Percentiles rank a stretch among this genome's conserved stretches.
Conservation (phyloP, 1,284 basidiomycete genomes). For the Cryptococcus amylolentus region DNA sequence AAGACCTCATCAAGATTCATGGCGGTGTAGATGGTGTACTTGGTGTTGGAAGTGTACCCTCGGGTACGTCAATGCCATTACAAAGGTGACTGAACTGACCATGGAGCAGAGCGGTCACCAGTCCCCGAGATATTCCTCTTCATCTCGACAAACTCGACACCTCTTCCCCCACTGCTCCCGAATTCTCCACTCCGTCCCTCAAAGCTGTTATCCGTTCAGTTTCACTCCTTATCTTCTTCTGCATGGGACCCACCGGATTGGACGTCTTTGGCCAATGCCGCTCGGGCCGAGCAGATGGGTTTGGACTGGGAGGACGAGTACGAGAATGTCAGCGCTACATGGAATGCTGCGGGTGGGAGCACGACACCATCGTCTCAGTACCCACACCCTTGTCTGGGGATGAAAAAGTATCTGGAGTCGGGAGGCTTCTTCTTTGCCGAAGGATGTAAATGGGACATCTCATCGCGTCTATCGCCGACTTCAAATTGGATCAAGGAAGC, state of each 20-base stretch:
- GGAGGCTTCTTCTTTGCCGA: slow-evolving; percentile 92
- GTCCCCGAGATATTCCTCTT: slow-evolving; percentile 49
- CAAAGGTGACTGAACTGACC: background rate
- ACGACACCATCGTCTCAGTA: slow-evolving; percentile 35
- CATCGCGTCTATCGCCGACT: slow-evolving; percentile 59
- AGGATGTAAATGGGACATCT: slow-evolving; percentile 81
- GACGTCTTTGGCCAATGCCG: slow-evolving; percentile 8
- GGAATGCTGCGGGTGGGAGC: background rate
- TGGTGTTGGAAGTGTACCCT: slow-evolving; percentile 56
- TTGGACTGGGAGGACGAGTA: slow-evolving; percentile 21
- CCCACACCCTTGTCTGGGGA: slow-evolving; percentile 84
- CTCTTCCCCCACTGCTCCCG: slow-evolving; percentile 38
- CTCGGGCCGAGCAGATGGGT: slow-evolving; percentile 8
- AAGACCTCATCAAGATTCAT: slow-evolving; percentile 58
- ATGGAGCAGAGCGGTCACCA: slow-evolving; percentile 33
- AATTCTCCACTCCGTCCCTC: slow-evolving; percentile 41
- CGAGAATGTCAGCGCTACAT: slow-evolving; percentile 8
- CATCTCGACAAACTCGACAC: slow-evolving; percentile 33
- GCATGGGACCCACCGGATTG: slow-evolving; percentile 48
- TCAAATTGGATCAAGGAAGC: slow-evolving; percentile 54
- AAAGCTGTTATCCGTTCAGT: slow-evolving; percentile 51
- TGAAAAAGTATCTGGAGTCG: slow-evolving; percentile 86
- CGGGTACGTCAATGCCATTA: slow-evolving; percentile 37
- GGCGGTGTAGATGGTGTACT: slow-evolving; percentile 76
- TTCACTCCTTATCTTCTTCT: slow-evolving; percentile 50